Evolutionary conservation across 108 stramenopile species (phyloP), one percentile per base, ranked within the genome.

Genomic region (Tribonema minus): DNA sequence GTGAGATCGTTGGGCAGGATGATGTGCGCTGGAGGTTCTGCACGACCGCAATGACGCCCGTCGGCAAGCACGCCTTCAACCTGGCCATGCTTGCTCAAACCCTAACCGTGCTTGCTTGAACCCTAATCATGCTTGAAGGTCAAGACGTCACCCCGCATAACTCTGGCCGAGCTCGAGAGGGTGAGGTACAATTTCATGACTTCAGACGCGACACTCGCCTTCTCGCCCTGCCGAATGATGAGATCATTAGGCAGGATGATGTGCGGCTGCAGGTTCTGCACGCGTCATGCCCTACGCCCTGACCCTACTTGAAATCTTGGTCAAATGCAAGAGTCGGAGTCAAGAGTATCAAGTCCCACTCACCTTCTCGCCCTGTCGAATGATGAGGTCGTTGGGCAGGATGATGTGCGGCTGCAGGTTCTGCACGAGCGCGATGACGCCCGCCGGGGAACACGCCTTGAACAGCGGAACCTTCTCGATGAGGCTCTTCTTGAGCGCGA

Each of bases 211-310:
- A n/a, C n/a, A n/a, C n/a, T n/a, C n/a, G n/a, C n/a, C n/a, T n/a
- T n/a, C n/a, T n/a, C n/a, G n/a, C n/a, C 70, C 70, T 70, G 58
- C 31, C 29, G 33, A 3, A 70, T 46, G 58, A 70, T 70, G 12
- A 70, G 58, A 6, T 70, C 70, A 15, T 40, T 40, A 2, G 70
- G 70, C n/a, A 70, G 29, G 35, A 70, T 70, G 3, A 70, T 70
- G 34, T 32, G 58, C 31, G 70, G 58, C 23, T 23, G 20, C 58
- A 70, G 70, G 33, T 59, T 58, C 58, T 70, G 54, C n/a, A n/a
- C n/a, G n/a, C n/a, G n/a, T n/a, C n/a, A n/a, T n/a, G n/a, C n/a
- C n/a, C n/a, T n/a, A n/a, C n/a, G n/a, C n/a, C n/a, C n/a, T n/a
- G n/a, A n/a, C n/a, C n/a, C n/a, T n/a, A n/a, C n/a, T n/a, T n/a